Conservation (phyloP, 345 rosid genomes). For the Hirschfeldia incana region DNA sequence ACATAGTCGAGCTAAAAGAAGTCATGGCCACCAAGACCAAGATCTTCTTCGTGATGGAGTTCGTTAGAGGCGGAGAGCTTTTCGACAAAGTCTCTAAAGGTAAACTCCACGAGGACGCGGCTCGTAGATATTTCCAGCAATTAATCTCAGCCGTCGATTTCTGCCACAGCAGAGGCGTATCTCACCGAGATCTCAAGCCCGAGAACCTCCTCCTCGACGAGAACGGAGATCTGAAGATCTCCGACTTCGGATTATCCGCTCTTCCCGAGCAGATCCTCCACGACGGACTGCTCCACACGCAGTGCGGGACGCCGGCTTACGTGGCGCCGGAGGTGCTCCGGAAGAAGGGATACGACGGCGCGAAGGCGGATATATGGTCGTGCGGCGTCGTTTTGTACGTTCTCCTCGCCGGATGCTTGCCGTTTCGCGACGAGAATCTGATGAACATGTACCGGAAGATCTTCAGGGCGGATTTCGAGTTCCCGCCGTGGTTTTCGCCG, state of each 20-base stretch:
- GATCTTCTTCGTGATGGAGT: slow-evolving; percentile 85
- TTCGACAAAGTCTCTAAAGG: slow-evolving; percentile 63
- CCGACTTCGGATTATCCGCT: slow-evolving; percentile 88
- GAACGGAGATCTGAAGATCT: slow-evolving; percentile 64
- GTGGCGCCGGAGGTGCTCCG: slow-evolving; percentile 94
- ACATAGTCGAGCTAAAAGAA: slow-evolving; percentile 66
- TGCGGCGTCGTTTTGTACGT: slow-evolving; percentile 83
- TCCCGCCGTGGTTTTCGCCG: slow-evolving; percentile 68
- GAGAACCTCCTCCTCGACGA: slow-evolving; percentile 77
- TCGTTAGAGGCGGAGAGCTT: slow-evolving; percentile 76
- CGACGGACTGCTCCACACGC: slow-evolving; percentile 83
- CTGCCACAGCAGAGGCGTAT: slow-evolving; percentile 83
- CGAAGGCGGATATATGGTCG: slow-evolving; percentile 83
- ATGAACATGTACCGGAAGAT: slow-evolving; percentile 64
- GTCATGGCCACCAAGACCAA: slow-evolving; percentile 74
- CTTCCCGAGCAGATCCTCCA: slow-evolving; percentile 67
- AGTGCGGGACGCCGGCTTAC: slow-evolving; percentile 84
- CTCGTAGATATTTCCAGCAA: slow-evolving; percentile 71
- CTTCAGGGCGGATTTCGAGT: slow-evolving; percentile 61
- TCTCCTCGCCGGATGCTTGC: slow-evolving; percentile 66
- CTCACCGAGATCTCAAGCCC: slow-evolving; percentile 85
- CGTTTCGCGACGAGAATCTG: slow-evolving; percentile 72
- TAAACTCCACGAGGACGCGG: slow-evolving; percentile 54
- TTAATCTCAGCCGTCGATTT: slow-evolving; percentile 72
- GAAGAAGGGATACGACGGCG: slow-evolving; percentile 82